Base-by-base conservation (phyloP, 2,329 filamentous ascomycete genomes). In the Daldinia sp. region DNA sequence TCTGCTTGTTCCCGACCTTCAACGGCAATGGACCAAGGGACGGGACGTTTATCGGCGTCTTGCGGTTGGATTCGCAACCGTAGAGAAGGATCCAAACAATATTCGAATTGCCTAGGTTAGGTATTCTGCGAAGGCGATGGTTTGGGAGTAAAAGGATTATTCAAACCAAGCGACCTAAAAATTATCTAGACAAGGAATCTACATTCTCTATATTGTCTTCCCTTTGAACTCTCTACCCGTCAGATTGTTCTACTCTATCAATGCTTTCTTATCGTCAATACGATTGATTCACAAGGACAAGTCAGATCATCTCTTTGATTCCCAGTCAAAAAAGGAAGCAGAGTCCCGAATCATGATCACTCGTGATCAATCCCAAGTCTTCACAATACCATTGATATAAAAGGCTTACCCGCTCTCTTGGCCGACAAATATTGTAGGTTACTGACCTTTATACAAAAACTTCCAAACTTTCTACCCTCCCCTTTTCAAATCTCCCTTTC, bases 351-450 rank as follows among this genome's bases (percentile, higher is more conserved):
- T 10, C 29, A 41, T 37, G 23, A 8, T 4, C 4, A 35, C n/a
- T 23, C 19, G n/a, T 4, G n/a, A 15, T 47, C 21, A 17, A 17
- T 45, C 39, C 13, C 15, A 15, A 23, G 23, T 43, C 47, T 11
- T 49, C 41, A 48, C 59, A 54, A 60, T 58, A 21, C 27, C 5
- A 19, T 51, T 60, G 10, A 57, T 39, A 61, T 60, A 66, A 43
- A 66, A 55, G 10, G 11, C 7, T 39, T 19, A 19, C 15, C 37
- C 10, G 35, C 29, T 25, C 11, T 9, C 21, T 17, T 15, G 2
- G 8, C 7, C 39, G 27, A n/a, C 39, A n/a, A 4, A 5, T 21
- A 3, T 45, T 15, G 11, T 15, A 7, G 10, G 13, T 1, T n/a
- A 13, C 7, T n/a, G 3, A 43, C n/a, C 39, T 13, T 11, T 21